Evolutionary conservation across 345 rosid genomes (phyloP), one percentile per base, ranked within the genome.

Genomic region (Litchi chinensis): DNA sequence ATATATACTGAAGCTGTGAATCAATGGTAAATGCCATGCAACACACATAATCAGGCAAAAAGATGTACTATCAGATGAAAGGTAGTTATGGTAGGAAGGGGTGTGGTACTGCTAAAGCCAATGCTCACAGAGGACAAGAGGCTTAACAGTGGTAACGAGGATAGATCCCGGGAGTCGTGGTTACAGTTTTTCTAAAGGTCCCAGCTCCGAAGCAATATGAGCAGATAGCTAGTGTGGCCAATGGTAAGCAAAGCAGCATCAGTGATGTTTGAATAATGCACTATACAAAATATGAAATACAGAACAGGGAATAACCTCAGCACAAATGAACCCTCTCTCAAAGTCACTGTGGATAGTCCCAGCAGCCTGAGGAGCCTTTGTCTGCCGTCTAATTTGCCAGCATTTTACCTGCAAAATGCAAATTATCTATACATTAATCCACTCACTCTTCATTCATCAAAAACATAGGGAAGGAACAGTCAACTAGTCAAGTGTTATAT

Each of bases 291-390:
- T 32, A 70, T 13, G 48, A 44, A 60, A 78, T 74, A 11, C 74
- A 62, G 75, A 81, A 57, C 59, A 64, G 54, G 79, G 26, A 76
- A 54, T 40, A 76, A 96, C 99, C 99, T 96, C 99, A 50, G 99
- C 99, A 82, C 99, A 96, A 67, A 96, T 94, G 82, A 96, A 96
- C 24, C 99, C 99, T 85, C 82, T 93, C 88, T 96, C 98, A 82
- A 96, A 96, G 85, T 96, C 98, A 81, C 92, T 57, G 82, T 96
- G 99, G 77, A 96, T 96, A 56, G 97, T 7, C 82, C 99, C 99
- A 59, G 98, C 99, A 77, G 99, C 97, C 84, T 96, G 99, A 77
- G 99, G 99, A 74, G 99, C 98, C 86, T 96, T 96, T 75, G 97
- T 75, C 83, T 84, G 98, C 63, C 95, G 82, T 82, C 99, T 83